These are phyloP conservation scores for Abrus precatorius DNA, from an alignment of 306 rosid genomes.

Conservation along the genomic window DNA sequence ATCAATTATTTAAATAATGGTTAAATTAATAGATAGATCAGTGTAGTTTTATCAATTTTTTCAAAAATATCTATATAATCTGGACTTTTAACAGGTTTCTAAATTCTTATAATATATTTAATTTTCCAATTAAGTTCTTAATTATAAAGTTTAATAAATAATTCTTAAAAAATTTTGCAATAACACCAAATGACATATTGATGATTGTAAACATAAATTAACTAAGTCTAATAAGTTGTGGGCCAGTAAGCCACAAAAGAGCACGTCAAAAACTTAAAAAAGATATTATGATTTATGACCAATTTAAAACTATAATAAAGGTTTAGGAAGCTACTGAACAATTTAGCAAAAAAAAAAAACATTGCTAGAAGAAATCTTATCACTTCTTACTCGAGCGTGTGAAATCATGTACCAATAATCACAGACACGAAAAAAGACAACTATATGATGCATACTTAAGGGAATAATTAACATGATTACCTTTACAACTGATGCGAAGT, in stretches of 20 bases:
- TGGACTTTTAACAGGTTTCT: not conserved
- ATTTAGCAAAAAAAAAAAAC: not conserved
- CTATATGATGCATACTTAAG: not conserved
- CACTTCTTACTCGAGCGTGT: slow-evolving; percentile 16
- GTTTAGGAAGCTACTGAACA: not conserved
- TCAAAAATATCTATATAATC: not conserved
- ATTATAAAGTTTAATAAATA: not conserved
- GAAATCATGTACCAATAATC: slow-evolving; percentile 8
- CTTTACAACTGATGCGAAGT: slow-evolving; percentile 98
- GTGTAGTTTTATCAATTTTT: not conserved
- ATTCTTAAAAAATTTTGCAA: not conserved
- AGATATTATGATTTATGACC: not conserved
- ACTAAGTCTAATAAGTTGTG: not conserved
- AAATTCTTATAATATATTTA: not conserved
- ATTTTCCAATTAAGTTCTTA: not conserved
- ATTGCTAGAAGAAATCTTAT: not conserved
- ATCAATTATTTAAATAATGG: not conserved
- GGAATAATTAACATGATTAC: slow-evolving; percentile 43
- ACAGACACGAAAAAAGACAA: not conserved
- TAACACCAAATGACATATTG: not conserved
- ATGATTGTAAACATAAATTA: not conserved
- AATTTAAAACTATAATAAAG: not conserved
- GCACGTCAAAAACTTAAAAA: not conserved
- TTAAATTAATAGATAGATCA: slow-evolving; percentile 4
- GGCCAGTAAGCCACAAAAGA: not conserved